phyloP scores from a whole-genome alignment of 805 yeast species.

The Saccharomycopsis sp. region DNA sequence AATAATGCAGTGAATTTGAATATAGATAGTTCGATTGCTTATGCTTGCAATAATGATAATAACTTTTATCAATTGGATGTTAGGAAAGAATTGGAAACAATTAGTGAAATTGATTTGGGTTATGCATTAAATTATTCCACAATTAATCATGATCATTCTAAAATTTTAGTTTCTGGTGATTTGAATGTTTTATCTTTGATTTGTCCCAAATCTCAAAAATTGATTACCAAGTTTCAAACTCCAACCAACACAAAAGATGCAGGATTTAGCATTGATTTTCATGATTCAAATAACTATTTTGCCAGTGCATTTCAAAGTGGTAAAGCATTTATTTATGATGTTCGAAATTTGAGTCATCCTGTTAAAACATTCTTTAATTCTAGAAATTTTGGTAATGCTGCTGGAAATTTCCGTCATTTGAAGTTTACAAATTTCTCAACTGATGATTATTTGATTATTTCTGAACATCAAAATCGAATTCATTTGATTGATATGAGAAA shows the following conservation, averaged over 20 bases:
- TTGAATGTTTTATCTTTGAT: slow-evolving; percentile 50
- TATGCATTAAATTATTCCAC: slow-evolving; percentile 70
- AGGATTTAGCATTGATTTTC: slow-evolving; percentile 76
- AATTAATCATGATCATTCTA: slow-evolving; percentile 50
- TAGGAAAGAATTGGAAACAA: slow-evolving; percentile 33
- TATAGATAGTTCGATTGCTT: slow-evolving; percentile 29
- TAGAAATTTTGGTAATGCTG: slow-evolving; percentile 23
- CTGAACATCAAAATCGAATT: slow-evolving; percentile 81
- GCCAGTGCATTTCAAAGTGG: slow-evolving; percentile 87
- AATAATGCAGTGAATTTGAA: slow-evolving; percentile 66
- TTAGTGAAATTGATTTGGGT: slow-evolving; percentile 39
- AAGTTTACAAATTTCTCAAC: slow-evolving; percentile 49
- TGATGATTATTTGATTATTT: slow-evolving; percentile 65
- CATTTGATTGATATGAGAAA: slow-evolving; percentile 77
- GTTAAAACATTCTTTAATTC: slow-evolving; percentile 49
- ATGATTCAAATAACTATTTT: slow-evolving; percentile 63
- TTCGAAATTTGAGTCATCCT: slow-evolving; percentile 49
- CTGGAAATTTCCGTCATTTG: slow-evolving; percentile 29
- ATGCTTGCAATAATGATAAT: slow-evolving; percentile 78
- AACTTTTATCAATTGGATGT: slow-evolving; percentile 57
- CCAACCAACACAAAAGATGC: slow-evolving; percentile 33
- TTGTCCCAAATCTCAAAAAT: slow-evolving; percentile 30
- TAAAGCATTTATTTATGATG: slow-evolving; percentile 62
- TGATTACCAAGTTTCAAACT: neutral
- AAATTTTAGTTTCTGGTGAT: slow-evolving; percentile 68